Evolutionary conservation across 1,284 basidiomycete species (phyloP).

Genomic region (Kalmanozyma brasiliensis): DNA sequence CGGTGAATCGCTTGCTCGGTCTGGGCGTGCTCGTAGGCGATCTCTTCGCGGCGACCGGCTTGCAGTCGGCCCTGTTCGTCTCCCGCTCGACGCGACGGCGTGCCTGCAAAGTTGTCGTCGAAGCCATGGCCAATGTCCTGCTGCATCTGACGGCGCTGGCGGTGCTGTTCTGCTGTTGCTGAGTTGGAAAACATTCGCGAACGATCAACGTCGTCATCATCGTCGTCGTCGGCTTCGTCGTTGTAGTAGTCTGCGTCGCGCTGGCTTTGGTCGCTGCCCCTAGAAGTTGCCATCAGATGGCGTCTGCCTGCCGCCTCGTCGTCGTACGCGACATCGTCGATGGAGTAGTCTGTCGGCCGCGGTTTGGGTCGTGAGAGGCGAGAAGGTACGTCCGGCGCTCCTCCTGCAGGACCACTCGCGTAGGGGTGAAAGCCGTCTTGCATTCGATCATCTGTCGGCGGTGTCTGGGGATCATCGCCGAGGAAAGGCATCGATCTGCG

Average conservation of each 20-base stretch:
- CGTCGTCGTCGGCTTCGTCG: slow-evolving; percentile 19
- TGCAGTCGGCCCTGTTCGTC: slow-evolving; percentile 8
- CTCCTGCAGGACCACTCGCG: slow-evolving; percentile 13
- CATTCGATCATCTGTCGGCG: slow-evolving; percentile 32
- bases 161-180: slow-evolving; percentile 26
- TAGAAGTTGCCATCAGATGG: slow-evolving; percentile 33
- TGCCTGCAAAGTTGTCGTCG: background rate
- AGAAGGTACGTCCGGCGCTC: slow-evolving; percentile 39
- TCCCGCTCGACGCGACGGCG: slow-evolving; percentile 21
- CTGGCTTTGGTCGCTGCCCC: slow-evolving; percentile 2
- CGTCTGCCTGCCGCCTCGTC: slow-evolving; percentile 41
- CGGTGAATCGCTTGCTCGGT: slow-evolving; percentile 45
- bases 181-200: slow-evolving; percentile 19
- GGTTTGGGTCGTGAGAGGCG: slow-evolving; percentile 39
- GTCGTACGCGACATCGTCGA: slow-evolving; percentile 46
- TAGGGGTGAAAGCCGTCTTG: slow-evolving; percentile 47
- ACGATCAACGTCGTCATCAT: background rate
- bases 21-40: slow-evolving; percentile 29
- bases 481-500: slow-evolving; percentile 17
- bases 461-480: slow-evolving; percentile 49
- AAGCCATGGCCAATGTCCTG: slow-evolving; percentile 29
- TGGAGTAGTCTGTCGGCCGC: slow-evolving; percentile 44
- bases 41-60: slow-evolving; percentile 19
- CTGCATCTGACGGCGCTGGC: slow-evolving; percentile 41
- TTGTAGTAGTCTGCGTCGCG: slow-evolving; percentile 29